Conservation (phyloP, 108 stramenopile species). For the Mayamaea pseudoterrestris region DNA sequence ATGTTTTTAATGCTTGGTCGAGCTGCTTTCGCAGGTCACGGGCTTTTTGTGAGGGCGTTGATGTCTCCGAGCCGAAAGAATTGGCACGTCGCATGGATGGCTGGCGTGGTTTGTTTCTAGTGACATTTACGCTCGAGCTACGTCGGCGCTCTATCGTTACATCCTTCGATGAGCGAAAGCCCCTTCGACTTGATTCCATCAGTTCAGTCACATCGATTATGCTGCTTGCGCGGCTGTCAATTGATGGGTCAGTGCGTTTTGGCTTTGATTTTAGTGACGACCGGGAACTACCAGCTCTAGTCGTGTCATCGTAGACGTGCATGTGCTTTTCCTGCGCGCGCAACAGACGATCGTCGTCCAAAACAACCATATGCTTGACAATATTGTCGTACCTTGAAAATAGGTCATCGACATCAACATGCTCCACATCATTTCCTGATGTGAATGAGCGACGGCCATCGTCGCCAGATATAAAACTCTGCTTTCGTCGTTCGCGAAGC, state of each 20-base stretch:
- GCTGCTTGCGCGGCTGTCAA: not conserved
- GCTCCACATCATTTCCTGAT: not conserved
- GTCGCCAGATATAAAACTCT: not conserved
- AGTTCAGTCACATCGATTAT: not conserved
- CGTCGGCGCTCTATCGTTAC: not conserved
- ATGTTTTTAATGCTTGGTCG: conserved; percentile 26
- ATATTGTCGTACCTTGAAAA: conserved; percentile 8
- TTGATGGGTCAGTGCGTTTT: not conserved
- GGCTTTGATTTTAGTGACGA: not conserved
- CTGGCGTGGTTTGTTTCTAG: too few relatives aligned
- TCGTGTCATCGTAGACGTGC: not conserved
- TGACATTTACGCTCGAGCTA: too few relatives aligned
- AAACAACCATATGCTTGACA: conserved; percentile 6
- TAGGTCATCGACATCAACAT: conserved; percentile 4
- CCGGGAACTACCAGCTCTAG: not conserved
- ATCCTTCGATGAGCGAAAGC: not conserved
- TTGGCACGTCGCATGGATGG: not conserved
- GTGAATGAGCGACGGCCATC: not conserved
- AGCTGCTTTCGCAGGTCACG: conserved; percentile 26
- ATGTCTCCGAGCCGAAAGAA: conserved; percentile 3
- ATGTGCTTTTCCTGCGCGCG: not conserved
- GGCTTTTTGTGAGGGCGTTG: conserved; percentile 32
- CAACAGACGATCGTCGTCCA: not conserved
- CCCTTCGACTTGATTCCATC: not conserved
- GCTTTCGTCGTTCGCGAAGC: not conserved